Evolutionary conservation across 441 rosid species (phyloP).

Genomic region (Populus hybrid): DNA sequence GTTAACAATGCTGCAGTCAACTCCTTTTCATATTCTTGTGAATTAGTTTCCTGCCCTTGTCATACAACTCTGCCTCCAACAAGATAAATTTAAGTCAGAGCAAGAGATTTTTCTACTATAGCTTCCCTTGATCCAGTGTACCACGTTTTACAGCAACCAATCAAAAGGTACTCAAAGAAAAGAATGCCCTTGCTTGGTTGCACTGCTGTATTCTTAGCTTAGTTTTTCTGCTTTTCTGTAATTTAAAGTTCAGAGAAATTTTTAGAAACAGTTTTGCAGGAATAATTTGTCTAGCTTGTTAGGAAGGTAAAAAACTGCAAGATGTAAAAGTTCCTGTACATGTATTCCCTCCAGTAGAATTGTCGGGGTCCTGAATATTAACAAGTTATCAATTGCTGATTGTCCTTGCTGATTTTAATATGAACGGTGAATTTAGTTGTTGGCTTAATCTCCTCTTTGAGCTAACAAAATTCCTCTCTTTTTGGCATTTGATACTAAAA

Average conservation of each 20-base stretch:
- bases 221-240: constrained; percentile 26
- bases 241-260: constrained; percentile 27
- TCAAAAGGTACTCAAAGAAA: constrained; percentile 23
- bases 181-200: constrained; percentile 23
- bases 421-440: constrained; percentile 3
- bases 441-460: not conserved
- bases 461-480: not conserved
- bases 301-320: constrained; percentile 18
- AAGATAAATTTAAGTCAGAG: constrained; percentile 6
- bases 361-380: constrained; percentile 16
- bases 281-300: constrained; percentile 27
- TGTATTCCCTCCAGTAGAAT: constrained; percentile 19
- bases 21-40: constrained; percentile 11
- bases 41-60: constrained; percentile 17
- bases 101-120: not conserved
- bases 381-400: constrained; percentile 13
- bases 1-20: constrained; percentile 15
- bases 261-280: constrained; percentile 34
- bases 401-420: constrained; percentile 19
- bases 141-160: constrained; percentile 23
- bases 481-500: constrained; percentile 1
- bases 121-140: constrained; percentile 2
- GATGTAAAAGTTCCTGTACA: constrained; percentile 29
- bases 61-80: constrained; percentile 14
- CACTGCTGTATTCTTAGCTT: constrained; percentile 27